phyloP scores from a whole-genome alignment of 164 flowering plant genomes.

The Saururus chinensis region DNA sequence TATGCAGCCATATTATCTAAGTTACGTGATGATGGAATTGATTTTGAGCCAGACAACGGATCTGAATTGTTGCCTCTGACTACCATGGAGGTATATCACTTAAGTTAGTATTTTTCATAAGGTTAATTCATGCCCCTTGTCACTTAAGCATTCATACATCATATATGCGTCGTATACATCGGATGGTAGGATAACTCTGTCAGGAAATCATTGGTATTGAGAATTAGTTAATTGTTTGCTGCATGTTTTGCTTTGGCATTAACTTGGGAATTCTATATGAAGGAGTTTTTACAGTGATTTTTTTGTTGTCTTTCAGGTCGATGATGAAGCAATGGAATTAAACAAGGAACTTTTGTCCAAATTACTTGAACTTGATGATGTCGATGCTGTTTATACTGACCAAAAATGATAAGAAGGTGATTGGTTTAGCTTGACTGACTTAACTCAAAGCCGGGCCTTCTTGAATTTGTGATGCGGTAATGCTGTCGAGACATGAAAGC shows the following conservation, averaged over 20 bases:
- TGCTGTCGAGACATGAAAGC: too few relatives aligned
- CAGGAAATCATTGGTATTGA: not conserved
- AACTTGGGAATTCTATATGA: not conserved
- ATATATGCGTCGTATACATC: too few relatives aligned
- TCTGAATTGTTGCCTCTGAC: constrained; percentile 71
- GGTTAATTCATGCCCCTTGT: not conserved
- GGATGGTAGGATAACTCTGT: not conserved
- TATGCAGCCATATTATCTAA: constrained; percentile 50
- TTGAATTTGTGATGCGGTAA: not conserved
- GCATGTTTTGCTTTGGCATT: not conserved
- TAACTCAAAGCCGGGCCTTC: not conserved
- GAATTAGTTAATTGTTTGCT: not conserved
- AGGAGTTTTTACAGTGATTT: not conserved
- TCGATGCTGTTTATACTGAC: constrained; percentile 92
- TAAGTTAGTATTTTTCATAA: not conserved
- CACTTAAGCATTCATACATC: not conserved
- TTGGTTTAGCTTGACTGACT: not conserved
- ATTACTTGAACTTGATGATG: constrained; percentile 93
- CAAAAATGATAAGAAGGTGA: constrained; percentile 22
- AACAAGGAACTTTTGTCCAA: constrained; percentile 75
- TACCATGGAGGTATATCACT: constrained; percentile 54
- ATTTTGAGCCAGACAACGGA: constrained; percentile 81
- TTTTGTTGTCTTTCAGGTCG: constrained; percentile 50
- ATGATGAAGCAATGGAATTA: constrained; percentile 91
- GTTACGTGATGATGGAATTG: constrained; percentile 70